Conservation (phyloP, 345 rosid genomes). For the Rhodamnia argentea region DNA sequence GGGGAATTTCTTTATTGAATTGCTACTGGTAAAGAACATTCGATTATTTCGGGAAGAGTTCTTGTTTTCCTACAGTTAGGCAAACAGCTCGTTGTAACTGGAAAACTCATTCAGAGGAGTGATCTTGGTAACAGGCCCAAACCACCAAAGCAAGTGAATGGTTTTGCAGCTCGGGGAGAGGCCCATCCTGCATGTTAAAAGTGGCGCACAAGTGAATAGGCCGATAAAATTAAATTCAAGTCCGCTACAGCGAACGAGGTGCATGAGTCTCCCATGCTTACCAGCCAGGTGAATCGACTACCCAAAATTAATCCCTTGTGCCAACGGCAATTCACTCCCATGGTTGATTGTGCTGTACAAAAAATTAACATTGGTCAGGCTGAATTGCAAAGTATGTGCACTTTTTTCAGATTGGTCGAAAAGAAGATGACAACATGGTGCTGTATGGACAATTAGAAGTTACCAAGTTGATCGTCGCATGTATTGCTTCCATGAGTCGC, state of each 20-base stretch:
- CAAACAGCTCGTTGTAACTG: not conserved
- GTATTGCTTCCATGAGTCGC: conserved; percentile 98
- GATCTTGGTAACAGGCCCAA: not conserved
- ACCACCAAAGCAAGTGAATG: not conserved
- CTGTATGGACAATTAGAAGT: not conserved
- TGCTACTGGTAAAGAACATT: not conserved
- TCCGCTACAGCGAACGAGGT: not conserved
- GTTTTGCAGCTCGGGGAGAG: not conserved
- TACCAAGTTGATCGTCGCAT: conserved; percentile 99
- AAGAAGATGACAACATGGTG: not conserved
- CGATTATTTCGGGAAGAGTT: not conserved
- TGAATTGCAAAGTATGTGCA: not conserved
- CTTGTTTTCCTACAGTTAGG: not conserved
- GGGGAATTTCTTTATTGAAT: not conserved
- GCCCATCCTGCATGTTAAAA: not conserved
- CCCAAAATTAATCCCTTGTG: conserved; percentile 96
- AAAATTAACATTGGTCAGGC: not conserved
- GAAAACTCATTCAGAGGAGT: not conserved
- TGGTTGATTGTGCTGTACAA: conserved; percentile 78
- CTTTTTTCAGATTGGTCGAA: not conserved
- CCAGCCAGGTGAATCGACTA: conserved; percentile 5
- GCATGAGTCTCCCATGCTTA: not conserved
- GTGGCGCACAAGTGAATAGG: not conserved
- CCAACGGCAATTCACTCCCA: conserved; percentile 85
- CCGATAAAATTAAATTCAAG: not conserved